Base-by-base conservation (phyloP, 2,329 filamentous ascomycete species). In the Golovinomyces cichoracearum region DNA sequence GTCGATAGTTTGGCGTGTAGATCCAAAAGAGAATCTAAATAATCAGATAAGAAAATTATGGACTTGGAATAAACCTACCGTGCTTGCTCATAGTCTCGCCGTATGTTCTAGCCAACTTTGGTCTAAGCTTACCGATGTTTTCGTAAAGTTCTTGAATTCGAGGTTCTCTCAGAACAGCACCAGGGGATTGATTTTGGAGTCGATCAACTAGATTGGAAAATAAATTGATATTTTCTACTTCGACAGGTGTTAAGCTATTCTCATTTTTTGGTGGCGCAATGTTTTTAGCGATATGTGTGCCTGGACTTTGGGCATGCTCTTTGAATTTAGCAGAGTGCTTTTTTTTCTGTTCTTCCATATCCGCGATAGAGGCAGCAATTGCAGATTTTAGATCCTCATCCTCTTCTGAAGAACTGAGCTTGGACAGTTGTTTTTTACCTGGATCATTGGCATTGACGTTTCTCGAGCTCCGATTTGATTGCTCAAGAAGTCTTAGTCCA, bases 41-140 rank as follows among this genome's bases (percentile, higher is more conserved):
- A 90, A 5, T 6, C 26, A 12, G 53, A 71, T 58, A 71, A 64
- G 25, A 17, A 23, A 31, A 31, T n/a, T 19, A 13, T 25, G 2
- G 29, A 12, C 31, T 48, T 21, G 15, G 31, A 2, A n/a, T 42
- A 2, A 17, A 23, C 75, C 61, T 67, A 83, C 83, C 86, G 63
- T 95, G 90, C 64, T 98, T 98, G 73, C 90, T 95, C 90, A 98
- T 95, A 0, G 90, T 94, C 66, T 98, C 90, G 49, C 90, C 90
- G 60, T 95, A 94, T 0, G 88, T 94, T 50, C 90, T 75, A 4
- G 90, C 90, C 49, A 98, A 69, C 63, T 98, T 98, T 1, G 90
- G 90, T 46, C 90, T 74, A 53, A 98, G 67, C 15, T 84, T 73
- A n/a, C 88, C 85, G 57, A 98, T 95, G 57, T 86, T 92, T 60